Percentiles rank a stretch among this genome's conserved stretches.
Conservation (phyloP, 2,329 filamentous ascomycete genomes). For the Fusarium nisikadoi region DNA sequence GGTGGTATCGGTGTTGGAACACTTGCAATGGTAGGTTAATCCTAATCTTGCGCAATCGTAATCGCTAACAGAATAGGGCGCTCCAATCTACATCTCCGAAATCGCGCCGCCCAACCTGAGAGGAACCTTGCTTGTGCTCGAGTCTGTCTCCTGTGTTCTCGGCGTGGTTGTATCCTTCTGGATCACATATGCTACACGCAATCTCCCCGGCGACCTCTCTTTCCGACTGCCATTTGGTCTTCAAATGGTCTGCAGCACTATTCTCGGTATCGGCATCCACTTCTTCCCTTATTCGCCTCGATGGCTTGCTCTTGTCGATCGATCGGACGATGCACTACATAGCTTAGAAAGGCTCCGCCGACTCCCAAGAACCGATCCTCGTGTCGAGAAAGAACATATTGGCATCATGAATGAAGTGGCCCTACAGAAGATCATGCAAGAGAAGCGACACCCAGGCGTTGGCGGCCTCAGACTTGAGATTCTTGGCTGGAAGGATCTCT, state of each 20-base stretch:
- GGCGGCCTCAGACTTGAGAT: slow-evolving; percentile 8
- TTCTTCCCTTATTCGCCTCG: slow-evolving; percentile 61
- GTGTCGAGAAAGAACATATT: slow-evolving; percentile 46
- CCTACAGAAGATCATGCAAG: not conserved
- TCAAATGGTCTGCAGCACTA: slow-evolving; percentile 8
- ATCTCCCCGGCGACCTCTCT: slow-evolving; percentile 54
- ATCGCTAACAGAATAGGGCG: slow-evolving; percentile 43
- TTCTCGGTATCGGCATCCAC: slow-evolving; percentile 52
- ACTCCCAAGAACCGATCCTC: slow-evolving; percentile 54
- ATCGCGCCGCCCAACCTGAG: slow-evolving; percentile 60
- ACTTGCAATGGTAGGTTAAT: slow-evolving; percentile 51
- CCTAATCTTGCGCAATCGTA: rapidly evolving
- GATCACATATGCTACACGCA: slow-evolving; percentile 63
- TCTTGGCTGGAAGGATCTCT: slow-evolving; percentile 14
- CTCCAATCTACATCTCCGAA: slow-evolving; percentile 60
- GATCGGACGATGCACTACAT: slow-evolving; percentile 53
- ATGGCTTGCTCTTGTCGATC: slow-evolving; percentile 54
- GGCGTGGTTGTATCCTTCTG: slow-evolving; percentile 62
- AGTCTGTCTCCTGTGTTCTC: slow-evolving; percentile 54
- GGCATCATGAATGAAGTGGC: not conserved
- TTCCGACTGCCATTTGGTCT: slow-evolving; percentile 53
- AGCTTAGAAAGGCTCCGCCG: slow-evolving; percentile 53
- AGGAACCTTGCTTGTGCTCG: slow-evolving; percentile 59
- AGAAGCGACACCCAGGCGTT: not conserved
- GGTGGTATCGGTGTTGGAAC: slow-evolving; percentile 59